Evolutionary conservation across 176 grass and related monocot species (phyloP), one percentile per base, ranked within the genome.

Genomic region (Cenchrus purpureus): DNA sequence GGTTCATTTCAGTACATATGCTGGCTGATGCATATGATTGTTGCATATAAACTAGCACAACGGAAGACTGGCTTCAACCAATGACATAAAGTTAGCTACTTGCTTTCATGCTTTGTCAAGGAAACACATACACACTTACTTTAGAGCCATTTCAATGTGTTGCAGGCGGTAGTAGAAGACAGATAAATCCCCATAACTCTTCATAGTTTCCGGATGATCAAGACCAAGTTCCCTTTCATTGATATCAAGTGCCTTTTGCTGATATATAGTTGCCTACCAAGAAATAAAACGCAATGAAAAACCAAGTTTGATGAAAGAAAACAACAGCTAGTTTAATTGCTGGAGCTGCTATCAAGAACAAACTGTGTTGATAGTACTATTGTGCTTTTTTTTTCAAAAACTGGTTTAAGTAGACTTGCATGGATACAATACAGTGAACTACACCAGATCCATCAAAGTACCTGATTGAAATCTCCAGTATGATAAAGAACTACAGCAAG

Each of bases 161-260:
- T 97, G 97, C 50, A 99, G 97, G 43, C 97, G 92, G 76, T 99
- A 99, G 88, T 99, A 99, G 87, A 99, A 99, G 51, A 99, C 97
- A 85, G 97, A 99, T 81, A 99, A 93, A 84, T 99, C 97, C 4
- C 97, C 97, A 66, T 99, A 99, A 84, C 97, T 92, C 86, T 99
- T 99, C 94, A 97, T 99, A 22, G 97, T 99, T 82, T 99, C 97
- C 0, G 97, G 94, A 96, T 99, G 97, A 78, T 99, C 97, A 86
- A 99, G 93, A 71, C 97, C 97, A 56, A 99, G 88, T 66, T 99
- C 97, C 77, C 97, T 92, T 85, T 99, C 97, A 86, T 99, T 96
- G 70, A 99, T 99, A 75, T 99, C 97, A 76, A 97, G 84, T 61
- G 94, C 94, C 90, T 99, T 99, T 56, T 97, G 97, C 76, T 99